Evolutionary conservation across 2,329 filamentous ascomycete genomes (phyloP).

Genomic region (Lecanoromycetidae sp.): DNA sequence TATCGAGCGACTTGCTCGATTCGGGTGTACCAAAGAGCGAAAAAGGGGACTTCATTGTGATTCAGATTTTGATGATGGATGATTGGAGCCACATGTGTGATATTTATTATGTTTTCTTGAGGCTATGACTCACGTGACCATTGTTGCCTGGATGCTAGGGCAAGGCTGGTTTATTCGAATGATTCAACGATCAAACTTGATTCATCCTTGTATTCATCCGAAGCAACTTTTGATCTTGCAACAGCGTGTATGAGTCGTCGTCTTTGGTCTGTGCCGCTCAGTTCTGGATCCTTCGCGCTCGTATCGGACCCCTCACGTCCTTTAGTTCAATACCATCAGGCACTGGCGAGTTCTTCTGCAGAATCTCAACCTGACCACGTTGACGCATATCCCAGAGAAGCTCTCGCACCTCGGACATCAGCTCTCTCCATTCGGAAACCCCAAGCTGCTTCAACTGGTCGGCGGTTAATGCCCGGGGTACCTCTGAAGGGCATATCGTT

Average conservation of each 20-base stretch:
- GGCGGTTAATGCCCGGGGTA: conserved; percentile 34
- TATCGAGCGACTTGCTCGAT: too few species aligned
- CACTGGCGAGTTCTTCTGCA: conserved; percentile 37
- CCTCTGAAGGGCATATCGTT: conserved; percentile 42
- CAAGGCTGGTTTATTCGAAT: neutral
- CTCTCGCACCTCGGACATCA: conserved; percentile 35
- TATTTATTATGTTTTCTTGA: too few species aligned
- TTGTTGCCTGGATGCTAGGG: neutral
- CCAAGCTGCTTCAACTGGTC: conserved; percentile 28
- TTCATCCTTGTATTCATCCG: too few species aligned
- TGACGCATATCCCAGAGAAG: conserved; percentile 33
- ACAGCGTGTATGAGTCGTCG: neutral
- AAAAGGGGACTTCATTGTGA: neutral
- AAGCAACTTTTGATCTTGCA: too few species aligned
- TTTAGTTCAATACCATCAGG: conserved; percentile 23
- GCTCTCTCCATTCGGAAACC: conserved; percentile 32
- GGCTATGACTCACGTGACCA: conserved; percentile 4
- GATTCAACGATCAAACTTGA: too few species aligned
- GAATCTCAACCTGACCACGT: conserved; percentile 33
- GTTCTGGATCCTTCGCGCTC: conserved; percentile 23
- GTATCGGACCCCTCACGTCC: conserved; percentile 36
- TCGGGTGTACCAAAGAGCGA: too few species aligned
- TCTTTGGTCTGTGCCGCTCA: neutral
- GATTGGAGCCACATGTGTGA: too few species aligned
- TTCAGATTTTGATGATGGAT: neutral